Evolutionary conservation across 768 basidiomycete genomes (phyloP).

Genomic region (Cystobasidium tubakii): DNA sequence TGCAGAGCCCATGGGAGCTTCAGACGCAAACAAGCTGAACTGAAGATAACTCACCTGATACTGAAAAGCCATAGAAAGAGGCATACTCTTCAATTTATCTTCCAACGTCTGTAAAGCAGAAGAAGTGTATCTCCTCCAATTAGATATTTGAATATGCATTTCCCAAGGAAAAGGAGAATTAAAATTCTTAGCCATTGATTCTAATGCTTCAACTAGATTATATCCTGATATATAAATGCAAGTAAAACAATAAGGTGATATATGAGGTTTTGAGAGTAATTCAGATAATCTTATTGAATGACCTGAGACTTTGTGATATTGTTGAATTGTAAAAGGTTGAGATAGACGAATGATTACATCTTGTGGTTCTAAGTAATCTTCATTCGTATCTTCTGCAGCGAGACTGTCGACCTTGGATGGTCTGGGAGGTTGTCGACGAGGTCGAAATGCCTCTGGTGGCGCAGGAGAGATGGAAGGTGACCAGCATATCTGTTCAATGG

Average conservation of each 20-base stretch:
- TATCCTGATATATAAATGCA: background rate
- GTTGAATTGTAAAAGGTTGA: background rate
- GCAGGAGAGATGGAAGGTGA: background rate
- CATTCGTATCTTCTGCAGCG: background rate
- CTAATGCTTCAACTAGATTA: conserved; percentile 7
- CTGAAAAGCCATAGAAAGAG: conserved; percentile 1
- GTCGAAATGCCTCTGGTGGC: background rate
- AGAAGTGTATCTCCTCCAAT: background rate
- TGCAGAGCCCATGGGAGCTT: too few species aligned
- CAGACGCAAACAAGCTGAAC: background rate
- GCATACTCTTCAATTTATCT: background rate
- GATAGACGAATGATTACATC: conserved; percentile 5
- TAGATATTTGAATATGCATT: background rate
- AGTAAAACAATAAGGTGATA: conserved; percentile 6
- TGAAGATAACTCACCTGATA: conserved; percentile 6
- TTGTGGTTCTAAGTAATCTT: conserved; percentile 8
- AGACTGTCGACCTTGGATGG: background rate
- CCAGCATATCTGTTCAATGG: conserved; percentile 5
- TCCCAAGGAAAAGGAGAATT: conserved; percentile 9
- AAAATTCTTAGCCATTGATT: background rate
- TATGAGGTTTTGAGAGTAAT: background rate
- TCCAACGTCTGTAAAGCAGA: background rate
- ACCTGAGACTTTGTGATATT: background rate
- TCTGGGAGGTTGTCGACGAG: background rate
- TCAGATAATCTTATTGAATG: background rate